phyloP scores from a whole-genome alignment of 2,329 filamentous ascomycete species.

The Leptodontidium sp. region DNA sequence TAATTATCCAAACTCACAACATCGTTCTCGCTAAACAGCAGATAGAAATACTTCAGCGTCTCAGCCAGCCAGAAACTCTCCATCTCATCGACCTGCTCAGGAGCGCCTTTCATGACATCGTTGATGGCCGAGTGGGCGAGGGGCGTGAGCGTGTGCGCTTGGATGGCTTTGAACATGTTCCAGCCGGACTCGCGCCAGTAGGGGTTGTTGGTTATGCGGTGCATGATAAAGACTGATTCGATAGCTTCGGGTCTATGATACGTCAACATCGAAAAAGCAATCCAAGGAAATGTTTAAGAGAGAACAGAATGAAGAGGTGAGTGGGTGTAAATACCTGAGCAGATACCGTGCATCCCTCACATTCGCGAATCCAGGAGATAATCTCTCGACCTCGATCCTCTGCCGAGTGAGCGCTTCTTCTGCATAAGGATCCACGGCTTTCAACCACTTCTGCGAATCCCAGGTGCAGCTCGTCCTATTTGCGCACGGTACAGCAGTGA shows the following conservation, averaged over 20 bases:
- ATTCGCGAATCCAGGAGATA: constrained; percentile 39
- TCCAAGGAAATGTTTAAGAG: constrained; percentile 46
- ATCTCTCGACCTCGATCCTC: constrained; percentile 28
- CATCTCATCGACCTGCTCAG: constrained; percentile 58
- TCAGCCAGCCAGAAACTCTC: constrained; percentile 72
- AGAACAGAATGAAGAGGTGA: constrained; percentile 9
- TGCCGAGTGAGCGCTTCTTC: constrained; percentile 30
- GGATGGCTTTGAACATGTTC: constrained; percentile 58
- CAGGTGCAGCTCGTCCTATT: constrained; percentile 40
- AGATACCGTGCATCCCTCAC: constrained; percentile 41
- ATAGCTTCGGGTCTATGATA: constrained; percentile 66
- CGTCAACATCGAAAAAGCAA: constrained; percentile 23
- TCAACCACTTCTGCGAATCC: constrained; percentile 60
- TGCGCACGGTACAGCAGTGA: constrained; percentile 51
- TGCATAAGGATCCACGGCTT: constrained; percentile 34
- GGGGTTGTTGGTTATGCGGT: constrained; percentile 43
- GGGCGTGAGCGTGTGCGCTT: constrained; percentile 52
- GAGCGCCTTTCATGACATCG: constrained; percentile 48
- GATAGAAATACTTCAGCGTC: constrained; percentile 70
- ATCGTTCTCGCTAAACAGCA: constrained; percentile 58
- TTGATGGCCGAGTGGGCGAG: constrained; percentile 54
- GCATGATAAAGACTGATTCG: constrained; percentile 72
- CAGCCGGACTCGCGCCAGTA: constrained; percentile 54
- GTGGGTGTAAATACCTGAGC: constrained; percentile 37
- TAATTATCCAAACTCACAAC: constrained; percentile 68